Conservation (phyloP, 176 grass and related monocot genomes). For the Olyra latifolia region DNA sequence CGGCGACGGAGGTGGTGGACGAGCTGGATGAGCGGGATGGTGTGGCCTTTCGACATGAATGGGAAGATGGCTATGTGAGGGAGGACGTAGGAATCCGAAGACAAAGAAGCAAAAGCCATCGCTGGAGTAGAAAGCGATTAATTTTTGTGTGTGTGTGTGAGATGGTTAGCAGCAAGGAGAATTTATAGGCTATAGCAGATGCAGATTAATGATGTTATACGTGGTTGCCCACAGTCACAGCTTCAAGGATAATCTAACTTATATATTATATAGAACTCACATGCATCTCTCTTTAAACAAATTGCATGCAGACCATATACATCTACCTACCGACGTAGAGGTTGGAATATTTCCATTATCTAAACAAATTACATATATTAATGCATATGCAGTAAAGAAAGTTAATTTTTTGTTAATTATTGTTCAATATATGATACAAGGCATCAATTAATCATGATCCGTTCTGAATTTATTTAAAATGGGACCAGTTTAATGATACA, state of each 20-base stretch:
- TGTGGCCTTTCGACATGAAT: constrained; percentile 73
- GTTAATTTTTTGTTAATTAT: no score
- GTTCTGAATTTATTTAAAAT: background rate
- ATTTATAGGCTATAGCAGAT: background rate
- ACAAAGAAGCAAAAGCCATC: constrained; percentile 9
- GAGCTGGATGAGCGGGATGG: constrained; percentile 66
- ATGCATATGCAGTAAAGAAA: no score
- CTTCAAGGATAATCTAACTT: no score
- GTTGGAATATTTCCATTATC: no score
- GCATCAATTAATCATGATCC: background rate
- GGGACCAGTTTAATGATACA: background rate
- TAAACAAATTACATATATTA: no score
- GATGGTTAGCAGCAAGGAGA: background rate
- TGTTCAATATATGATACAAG: background rate
- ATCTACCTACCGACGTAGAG: no score
- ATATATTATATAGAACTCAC: no score
- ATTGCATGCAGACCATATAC: no score
- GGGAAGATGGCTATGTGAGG: constrained; percentile 67
- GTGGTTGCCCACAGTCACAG: background rate
- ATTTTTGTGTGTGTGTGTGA: background rate
- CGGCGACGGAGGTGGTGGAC: constrained; percentile 44
- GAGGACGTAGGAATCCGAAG: background rate
- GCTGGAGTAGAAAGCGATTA: background rate
- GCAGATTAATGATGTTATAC: background rate
- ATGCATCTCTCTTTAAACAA: no score